Evolutionary conservation across 768 basidiomycete species (phyloP), one percentile per base, ranked within the genome.

Genomic region (Rhodotorula kratochvilovae): DNA sequence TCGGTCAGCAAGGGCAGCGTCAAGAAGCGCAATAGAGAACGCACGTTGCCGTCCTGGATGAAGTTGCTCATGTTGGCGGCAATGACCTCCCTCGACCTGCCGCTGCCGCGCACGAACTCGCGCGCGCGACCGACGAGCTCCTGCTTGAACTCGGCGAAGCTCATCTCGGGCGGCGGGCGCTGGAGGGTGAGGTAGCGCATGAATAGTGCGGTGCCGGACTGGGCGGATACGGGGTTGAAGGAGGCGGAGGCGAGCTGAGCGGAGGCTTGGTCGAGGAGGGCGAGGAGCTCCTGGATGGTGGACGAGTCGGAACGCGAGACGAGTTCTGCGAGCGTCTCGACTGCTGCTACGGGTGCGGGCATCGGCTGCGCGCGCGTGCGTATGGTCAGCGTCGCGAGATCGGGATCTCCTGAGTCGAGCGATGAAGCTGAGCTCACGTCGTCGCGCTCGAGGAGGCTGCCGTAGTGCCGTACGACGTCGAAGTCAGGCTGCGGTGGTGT

Each of bases 221-320:
- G 88, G 71, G 92, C 82, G 73, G 90, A 87, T 81, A 93, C 90
- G 33, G 90, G 86, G 79, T 92, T 92, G 36, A 87, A 83, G 1
- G 87, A 85, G n/a, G 83, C 83, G 35, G 82, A 79, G 73, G 85
- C 87, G 63, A 95, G 82, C 11, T 83, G 81, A 48, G 86, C 83
- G 1, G 90, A 88, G 55, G 87, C 90, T 55, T 89, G 85, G 68
- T 91, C 87, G 68, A 96, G 85, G 35, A 88, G 92, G 72, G 89
- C 85, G 33, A 90, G 88, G 39, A 98, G 87, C 80, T 99, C 95
- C 76, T 89, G 91, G 88, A 92, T 93, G 31, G 93, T 96, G 60
- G 90, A 91, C 91, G 78, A 67, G 51, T 72, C 66, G 21, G 71
- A 76, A 1, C 66, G 54, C 1, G 71, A 62, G 35, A 78, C 71